phyloP scores from a whole-genome alignment of 257 asterid genomes.

The Perilla frutescens region DNA sequence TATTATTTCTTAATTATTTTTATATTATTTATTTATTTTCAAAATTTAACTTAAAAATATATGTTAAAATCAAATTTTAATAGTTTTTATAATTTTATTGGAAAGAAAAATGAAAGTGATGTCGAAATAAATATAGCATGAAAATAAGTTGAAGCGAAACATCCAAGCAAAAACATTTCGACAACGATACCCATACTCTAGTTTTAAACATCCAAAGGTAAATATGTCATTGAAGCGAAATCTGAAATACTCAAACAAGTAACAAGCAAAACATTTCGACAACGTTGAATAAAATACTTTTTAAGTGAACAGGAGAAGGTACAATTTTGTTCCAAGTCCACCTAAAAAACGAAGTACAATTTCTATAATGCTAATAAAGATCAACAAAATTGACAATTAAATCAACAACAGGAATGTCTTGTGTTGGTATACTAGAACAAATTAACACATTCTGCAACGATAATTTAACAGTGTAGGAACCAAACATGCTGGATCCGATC shows the following conservation, averaged over 20 bases:
- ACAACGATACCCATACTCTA: neutral
- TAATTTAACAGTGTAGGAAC: constrained; percentile 39
- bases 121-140: neutral
- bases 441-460: constrained; percentile 27
- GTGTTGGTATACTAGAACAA: constrained; percentile 18
- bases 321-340: constrained; percentile 12
- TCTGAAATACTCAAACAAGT: neutral
- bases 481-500: constrained; percentile 11
- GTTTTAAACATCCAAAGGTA: neutral
- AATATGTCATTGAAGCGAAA: neutral
- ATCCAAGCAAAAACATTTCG: neutral
- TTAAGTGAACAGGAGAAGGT: neutral
- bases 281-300: neutral
- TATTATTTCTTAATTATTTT: too few species aligned
- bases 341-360: constrained; percentile 30
- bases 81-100: too few species aligned
- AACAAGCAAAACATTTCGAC: neutral
- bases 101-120: too few species aligned
- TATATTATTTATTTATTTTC: too few species aligned
- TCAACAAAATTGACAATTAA: constrained; percentile 30
- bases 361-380: constrained; percentile 20
- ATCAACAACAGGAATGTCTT: constrained; percentile 25
- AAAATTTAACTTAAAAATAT: too few species aligned
- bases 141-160: too few species aligned
- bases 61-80: too few species aligned